Evolutionary conservation across 2,329 filamentous ascomycete species (phyloP).

Genomic region (Chrysosporium keratinophilum): DNA sequence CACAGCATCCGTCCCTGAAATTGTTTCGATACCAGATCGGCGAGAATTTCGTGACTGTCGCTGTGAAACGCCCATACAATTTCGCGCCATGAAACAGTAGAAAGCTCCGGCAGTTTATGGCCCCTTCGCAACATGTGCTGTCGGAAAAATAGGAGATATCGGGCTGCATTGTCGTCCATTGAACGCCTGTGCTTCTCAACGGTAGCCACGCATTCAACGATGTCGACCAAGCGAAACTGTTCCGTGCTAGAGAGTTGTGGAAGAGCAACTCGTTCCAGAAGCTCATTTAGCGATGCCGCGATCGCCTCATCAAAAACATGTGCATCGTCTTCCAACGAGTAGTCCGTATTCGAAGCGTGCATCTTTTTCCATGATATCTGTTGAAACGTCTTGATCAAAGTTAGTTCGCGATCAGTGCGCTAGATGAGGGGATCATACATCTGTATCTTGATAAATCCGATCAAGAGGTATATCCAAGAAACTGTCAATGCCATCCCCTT

Average conservation of each 20-base stretch:
- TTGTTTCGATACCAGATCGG: slow-evolving; percentile 70
- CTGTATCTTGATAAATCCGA: slow-evolving; percentile 38
- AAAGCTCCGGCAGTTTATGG: slow-evolving; percentile 49
- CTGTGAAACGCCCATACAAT: slow-evolving; percentile 39
- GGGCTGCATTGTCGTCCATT: slow-evolving; percentile 79
- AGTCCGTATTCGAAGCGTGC: slow-evolving; percentile 43
- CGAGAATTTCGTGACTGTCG: slow-evolving; percentile 69
- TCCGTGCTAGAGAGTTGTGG: slow-evolving; percentile 73
- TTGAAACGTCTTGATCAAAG: slow-evolving; percentile 24
- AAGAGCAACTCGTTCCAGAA: slow-evolving; percentile 62
- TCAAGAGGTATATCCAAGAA: slow-evolving; percentile 54
- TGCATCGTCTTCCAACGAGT: slow-evolving; percentile 45
- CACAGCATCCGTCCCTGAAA: slow-evolving; percentile 72
- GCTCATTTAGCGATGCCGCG: slow-evolving; percentile 61
- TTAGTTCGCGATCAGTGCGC: background rate
- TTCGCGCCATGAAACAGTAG: slow-evolving; percentile 47
- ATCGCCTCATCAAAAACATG: slow-evolving; percentile 61
- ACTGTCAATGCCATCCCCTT: slow-evolving; percentile 70
- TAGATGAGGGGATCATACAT: slow-evolving; percentile 28
- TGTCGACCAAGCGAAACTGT: slow-evolving; percentile 75
- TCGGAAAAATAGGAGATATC: slow-evolving; percentile 79
- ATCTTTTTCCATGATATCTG: slow-evolving; percentile 40
- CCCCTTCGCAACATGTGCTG: slow-evolving; percentile 64
- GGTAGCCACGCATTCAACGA: slow-evolving; percentile 70
- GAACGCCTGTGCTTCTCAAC: slow-evolving; percentile 80